Percentiles rank a stretch among this genome's conserved stretches.
Evolutionary conservation across 2,329 filamentous ascomycete genomes (phyloP).

Genomic region (Colletotrichum lupini): DNA sequence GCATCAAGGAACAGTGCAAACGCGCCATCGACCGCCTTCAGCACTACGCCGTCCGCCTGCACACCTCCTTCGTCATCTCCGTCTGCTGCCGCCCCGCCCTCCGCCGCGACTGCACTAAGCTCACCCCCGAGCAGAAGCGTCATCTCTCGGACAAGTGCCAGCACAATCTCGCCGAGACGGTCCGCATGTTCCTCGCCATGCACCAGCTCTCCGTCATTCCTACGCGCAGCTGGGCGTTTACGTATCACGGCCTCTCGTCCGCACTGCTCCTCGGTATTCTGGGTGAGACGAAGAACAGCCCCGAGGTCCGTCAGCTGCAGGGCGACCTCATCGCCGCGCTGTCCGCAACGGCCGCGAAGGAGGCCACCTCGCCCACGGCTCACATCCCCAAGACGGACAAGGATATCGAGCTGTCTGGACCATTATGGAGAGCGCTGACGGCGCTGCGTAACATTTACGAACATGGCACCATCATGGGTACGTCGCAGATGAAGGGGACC

Average conservation of each 20-base stretch:
- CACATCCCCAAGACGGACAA: conserved; percentile 67
- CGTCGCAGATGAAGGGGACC: conserved; percentile 58
- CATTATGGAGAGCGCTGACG: conserved; percentile 68
- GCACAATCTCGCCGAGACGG: conserved; percentile 71
- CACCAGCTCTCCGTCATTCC: conserved; percentile 75
- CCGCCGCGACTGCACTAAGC: conserved; percentile 61
- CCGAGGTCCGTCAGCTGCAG: conserved; percentile 71
- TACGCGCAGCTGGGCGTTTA: conserved; percentile 75
- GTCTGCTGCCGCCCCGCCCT: conserved; percentile 73
- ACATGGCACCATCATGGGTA: conserved; percentile 67
- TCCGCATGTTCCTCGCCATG: conserved; percentile 77
- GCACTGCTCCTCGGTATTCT: conserved; percentile 72
- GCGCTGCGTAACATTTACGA: conserved; percentile 75
- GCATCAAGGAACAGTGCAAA: conserved; percentile 71
- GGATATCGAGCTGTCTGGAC: conserved; percentile 71
- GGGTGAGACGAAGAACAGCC: conserved; percentile 71
- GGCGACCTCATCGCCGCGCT: conserved; percentile 72
- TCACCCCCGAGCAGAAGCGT: conserved; percentile 64
- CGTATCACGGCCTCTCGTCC: conserved; percentile 74
- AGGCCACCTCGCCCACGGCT: conserved; percentile 63
- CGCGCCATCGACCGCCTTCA: conserved; percentile 72
- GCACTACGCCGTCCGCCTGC: conserved; percentile 72
- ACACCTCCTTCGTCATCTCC: conserved; percentile 73
- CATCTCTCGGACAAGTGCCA: conserved; percentile 69
- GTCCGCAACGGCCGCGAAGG: conserved; percentile 73